A percentile compares a stretch with the other conserved stretches of the same genome.
Evolutionary conservation across 345 rosid species (phyloP).

Genomic region (Hypericum androsaemum): DNA sequence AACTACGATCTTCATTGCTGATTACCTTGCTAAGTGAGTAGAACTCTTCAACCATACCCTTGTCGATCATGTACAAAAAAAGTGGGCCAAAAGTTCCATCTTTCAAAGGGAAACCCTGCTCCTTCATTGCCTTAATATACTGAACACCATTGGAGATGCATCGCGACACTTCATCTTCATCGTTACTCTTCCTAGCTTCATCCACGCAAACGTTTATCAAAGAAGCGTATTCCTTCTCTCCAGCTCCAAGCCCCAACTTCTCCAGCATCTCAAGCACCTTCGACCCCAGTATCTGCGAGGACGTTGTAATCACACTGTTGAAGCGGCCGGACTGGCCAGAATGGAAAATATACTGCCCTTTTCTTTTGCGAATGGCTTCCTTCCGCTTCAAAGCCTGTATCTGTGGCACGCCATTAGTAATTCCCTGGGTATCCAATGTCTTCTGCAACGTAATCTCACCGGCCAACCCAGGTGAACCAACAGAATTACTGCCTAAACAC

Average conservation of each 20-base stretch:
- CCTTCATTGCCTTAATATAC: slow-evolving; percentile 48
- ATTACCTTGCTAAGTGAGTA: slow-evolving; percentile 26
- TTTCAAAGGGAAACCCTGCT: slow-evolving; percentile 48
- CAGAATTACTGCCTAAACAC: too few relatives aligned
- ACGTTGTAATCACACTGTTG: slow-evolving; percentile 21
- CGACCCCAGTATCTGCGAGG: slow-evolving; percentile 45
- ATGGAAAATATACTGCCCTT: slow-evolving; percentile 40
- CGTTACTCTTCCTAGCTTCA: slow-evolving; percentile 35
- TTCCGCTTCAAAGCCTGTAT: slow-evolving; percentile 23
- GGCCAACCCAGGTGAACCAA: too few relatives aligned
- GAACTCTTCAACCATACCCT: slow-evolving; percentile 62
- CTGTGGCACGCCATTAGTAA: too few relatives aligned
- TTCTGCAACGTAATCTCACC: too few relatives aligned
- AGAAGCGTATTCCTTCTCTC: slow-evolving; percentile 54
- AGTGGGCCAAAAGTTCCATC: slow-evolving; percentile 60
- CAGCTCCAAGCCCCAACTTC: slow-evolving; percentile 53
- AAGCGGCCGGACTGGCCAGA: slow-evolving; percentile 25
- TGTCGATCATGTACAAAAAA: slow-evolving; percentile 52
- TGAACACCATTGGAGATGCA: slow-evolving; percentile 33
- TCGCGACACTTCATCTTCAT: slow-evolving; percentile 34
- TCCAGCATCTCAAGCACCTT: slow-evolving; percentile 32
- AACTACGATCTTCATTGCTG: slow-evolving; percentile 27
- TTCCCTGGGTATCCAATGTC: too few relatives aligned
- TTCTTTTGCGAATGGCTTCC: slow-evolving; percentile 49
- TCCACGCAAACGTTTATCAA: slow-evolving; percentile 40